Conservation (phyloP, 352 stramenopile genomes). For the Saprolegnia diclina region DNA sequence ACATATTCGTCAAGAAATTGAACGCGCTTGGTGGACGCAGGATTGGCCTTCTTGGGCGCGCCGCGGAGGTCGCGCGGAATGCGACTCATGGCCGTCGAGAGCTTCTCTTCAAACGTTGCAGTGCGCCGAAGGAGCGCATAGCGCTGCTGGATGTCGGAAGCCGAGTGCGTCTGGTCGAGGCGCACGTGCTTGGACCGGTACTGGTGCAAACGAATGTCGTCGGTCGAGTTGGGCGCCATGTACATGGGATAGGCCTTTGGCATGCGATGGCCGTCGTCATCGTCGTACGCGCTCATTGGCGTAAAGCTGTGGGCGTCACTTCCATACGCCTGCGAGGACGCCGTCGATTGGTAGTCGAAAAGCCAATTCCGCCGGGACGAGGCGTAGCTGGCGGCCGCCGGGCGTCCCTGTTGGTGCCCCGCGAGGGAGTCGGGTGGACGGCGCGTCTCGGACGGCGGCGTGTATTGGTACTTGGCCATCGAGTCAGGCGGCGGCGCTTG, state of each 20-base stretch:
- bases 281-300: background rate
- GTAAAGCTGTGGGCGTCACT: background rate
- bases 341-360: background rate
- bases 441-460: background rate
- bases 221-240: background rate
- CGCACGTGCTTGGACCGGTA: background rate
- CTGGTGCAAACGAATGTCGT: background rate
- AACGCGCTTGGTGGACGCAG: background rate
- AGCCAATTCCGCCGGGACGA: background rate
- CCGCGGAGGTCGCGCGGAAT: conserved; percentile 4
- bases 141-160: background rate
- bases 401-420: background rate
- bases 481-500: background rate
- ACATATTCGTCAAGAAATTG: background rate
- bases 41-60: background rate
- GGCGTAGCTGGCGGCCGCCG: background rate
- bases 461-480: background rate
- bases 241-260: background rate
- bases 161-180: background rate
- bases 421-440: background rate
- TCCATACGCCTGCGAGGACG: background rate
- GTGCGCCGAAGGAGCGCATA: background rate
- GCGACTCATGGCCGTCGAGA: background rate
- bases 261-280: background rate
- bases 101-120: background rate